Conservation (phyloP, 1,284 basidiomycete species). For the Trametes versicolor region DNA sequence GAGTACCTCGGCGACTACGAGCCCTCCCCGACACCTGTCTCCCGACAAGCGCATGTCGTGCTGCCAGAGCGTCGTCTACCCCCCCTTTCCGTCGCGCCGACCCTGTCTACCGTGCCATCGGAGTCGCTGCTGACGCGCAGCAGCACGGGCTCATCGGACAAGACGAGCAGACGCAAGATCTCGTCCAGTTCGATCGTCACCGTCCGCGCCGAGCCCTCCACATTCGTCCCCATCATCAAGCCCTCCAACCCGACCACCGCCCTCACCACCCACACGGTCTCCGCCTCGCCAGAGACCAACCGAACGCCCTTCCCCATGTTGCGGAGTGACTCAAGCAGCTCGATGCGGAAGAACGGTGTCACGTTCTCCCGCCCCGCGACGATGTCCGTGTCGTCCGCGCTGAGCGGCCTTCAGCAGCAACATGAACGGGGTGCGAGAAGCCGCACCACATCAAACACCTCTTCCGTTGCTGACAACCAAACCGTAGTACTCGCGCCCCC, state of each 20-base stretch:
- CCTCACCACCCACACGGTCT: conserved; percentile 71
- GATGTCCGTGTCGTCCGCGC: conserved; percentile 56
- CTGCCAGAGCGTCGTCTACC: conserved; percentile 53
- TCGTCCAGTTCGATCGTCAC: conserved; percentile 61
- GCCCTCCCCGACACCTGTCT: conserved; percentile 71
- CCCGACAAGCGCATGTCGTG: conserved; percentile 48
- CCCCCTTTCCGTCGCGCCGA: conserved; percentile 62
- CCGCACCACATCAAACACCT: conserved; percentile 49
- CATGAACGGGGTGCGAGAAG: conserved; percentile 53
- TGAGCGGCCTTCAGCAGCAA: conserved; percentile 65
- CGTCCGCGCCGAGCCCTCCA: conserved; percentile 53
- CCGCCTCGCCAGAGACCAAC: conserved; percentile 51
- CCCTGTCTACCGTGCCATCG: conserved; percentile 67
- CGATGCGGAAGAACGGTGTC: conserved; percentile 51
- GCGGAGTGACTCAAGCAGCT: conserved; percentile 56
- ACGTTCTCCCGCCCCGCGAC: conserved; percentile 72
- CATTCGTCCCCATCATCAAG: conserved; percentile 54
- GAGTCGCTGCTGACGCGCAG: conserved; percentile 54
- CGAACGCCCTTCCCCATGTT: conserved; percentile 51
- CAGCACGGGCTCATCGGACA: conserved; percentile 43
- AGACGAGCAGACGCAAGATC: conserved; percentile 54
- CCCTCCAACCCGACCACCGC: conserved; percentile 73
- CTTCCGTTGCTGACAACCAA: conserved; percentile 42
- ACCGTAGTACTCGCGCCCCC: conserved; percentile 32
- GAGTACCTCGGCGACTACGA: conserved; percentile 60